Evolutionary conservation across 306 rosid species (phyloP).

Genomic region (Cicer yamashitae): DNA sequence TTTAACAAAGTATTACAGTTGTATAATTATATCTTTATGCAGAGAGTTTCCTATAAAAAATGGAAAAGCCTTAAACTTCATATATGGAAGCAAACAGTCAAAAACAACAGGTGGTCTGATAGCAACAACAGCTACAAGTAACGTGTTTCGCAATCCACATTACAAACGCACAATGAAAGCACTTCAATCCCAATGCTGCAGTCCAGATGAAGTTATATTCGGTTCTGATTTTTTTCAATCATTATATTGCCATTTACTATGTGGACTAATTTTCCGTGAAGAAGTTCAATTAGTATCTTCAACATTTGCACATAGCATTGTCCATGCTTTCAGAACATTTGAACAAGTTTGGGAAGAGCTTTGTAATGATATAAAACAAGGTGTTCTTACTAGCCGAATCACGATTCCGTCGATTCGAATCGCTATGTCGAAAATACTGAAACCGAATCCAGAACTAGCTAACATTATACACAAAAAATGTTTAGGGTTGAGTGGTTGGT

Average conservation of each 20-base stretch:
- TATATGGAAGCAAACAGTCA: slow-evolving; percentile 86
- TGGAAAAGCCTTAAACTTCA: slow-evolving; percentile 79
- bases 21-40: slow-evolving; percentile 20
- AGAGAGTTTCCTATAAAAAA: slow-evolving; percentile 81
- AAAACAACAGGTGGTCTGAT: slow-evolving; percentile 77
- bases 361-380: slow-evolving; percentile 66
- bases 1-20: too few species aligned
- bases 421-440: slow-evolving; percentile 71
- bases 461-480: slow-evolving; percentile 60
- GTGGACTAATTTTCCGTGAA: slow-evolving; percentile 72
- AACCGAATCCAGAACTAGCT: slow-evolving; percentile 78
- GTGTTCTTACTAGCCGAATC: slow-evolving; percentile 64
- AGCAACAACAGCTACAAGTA: slow-evolving; percentile 93
- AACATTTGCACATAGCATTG: slow-evolving; percentile 86
- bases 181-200: slow-evolving; percentile 71
- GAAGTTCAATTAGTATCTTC: slow-evolving; percentile 74
- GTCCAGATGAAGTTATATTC: slow-evolving; percentile 96
- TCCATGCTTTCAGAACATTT: slow-evolving; percentile 76
- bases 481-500: slow-evolving; percentile 79
- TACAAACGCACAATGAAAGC: slow-evolving; percentile 66
- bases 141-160: slow-evolving; percentile 54
- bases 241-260: slow-evolving; percentile 83
- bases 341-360: slow-evolving; percentile 91
- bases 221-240: slow-evolving; percentile 88
- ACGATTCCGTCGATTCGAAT: slow-evolving; percentile 59